These are phyloP conservation scores for Comarum palustre DNA, from an alignment of 306 rosid species.

Conservation along the genomic window DNA sequence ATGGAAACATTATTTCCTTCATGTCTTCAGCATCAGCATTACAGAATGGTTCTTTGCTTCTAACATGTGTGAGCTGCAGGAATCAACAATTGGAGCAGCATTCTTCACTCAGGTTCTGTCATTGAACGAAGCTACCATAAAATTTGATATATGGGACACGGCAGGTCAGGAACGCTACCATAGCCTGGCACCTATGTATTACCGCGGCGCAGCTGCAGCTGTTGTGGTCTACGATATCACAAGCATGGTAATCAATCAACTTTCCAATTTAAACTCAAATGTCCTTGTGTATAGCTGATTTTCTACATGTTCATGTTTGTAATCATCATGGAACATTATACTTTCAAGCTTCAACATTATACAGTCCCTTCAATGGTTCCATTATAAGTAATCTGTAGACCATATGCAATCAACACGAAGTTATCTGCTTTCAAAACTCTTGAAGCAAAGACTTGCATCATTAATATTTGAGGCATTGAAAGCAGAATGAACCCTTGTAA, in stretches of 20 bases:
- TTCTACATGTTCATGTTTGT: not conserved
- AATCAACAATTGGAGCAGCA: slow-evolving; percentile 92
- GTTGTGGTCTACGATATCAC: slow-evolving; percentile 77
- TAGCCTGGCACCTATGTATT: slow-evolving; percentile 96
- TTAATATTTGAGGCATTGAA: not conserved
- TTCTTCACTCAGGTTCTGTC: slow-evolving; percentile 85
- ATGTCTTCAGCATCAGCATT: not conserved
- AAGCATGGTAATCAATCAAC: slow-evolving; percentile 30
- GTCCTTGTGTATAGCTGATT: not conserved
- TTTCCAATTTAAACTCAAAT: not conserved
- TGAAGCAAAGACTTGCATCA: not conserved
- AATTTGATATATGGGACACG: slow-evolving; percentile 93
- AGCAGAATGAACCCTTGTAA: not conserved
- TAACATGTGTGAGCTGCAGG: slow-evolving; percentile 38
- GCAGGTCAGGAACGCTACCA: slow-evolving; percentile 92
- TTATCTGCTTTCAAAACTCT: no score
- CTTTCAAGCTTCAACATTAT: not conserved
- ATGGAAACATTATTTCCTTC: slow-evolving; percentile 10
- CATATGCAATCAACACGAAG: not conserved
- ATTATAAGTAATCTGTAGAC: not conserved
- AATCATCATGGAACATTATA: not conserved
- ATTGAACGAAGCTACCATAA: slow-evolving; percentile 65
- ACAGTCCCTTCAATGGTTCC: not conserved
- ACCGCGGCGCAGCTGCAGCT: slow-evolving; percentile 89
- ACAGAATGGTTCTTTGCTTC: not conserved